These are phyloP conservation scores for Cryptococcus sp. DNA, from an alignment of 1,284 basidiomycete genomes.

Conservation along the genomic window DNA sequence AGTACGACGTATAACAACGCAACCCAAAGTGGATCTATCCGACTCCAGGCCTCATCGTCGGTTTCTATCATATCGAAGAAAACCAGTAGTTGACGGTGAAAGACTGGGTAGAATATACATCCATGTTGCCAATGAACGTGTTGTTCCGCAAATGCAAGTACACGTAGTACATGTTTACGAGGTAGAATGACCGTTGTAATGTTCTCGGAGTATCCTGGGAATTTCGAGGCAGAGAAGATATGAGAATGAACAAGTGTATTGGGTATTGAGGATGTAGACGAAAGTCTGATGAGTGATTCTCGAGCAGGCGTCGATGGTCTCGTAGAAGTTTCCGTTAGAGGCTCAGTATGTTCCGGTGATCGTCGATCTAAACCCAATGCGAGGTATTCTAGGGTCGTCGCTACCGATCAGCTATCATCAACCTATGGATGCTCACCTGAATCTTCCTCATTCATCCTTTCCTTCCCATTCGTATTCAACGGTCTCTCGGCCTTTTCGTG, in stretches of 20 bases:
- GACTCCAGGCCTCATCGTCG: slow-evolving; percentile 2
- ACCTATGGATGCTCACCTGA: slow-evolving; percentile 4
- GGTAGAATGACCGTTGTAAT: slow-evolving; percentile 16
- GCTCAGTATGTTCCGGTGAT: slow-evolving; percentile 1
- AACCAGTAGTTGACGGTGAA: slow-evolving; percentile 10
- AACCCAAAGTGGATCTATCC: slow-evolving; percentile 16
- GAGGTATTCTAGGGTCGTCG: slow-evolving; percentile 23
- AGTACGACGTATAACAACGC: slow-evolving; percentile 15
- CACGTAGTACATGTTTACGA: slow-evolving; percentile 5
- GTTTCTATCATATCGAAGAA: slow-evolving; percentile 8
- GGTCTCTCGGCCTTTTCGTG: not conserved
- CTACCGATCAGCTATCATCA: not conserved
- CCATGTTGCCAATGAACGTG: slow-evolving; percentile 21
- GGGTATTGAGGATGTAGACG: not conserved
- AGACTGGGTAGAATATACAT: slow-evolving; percentile 16
- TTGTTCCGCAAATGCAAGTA: slow-evolving; percentile 12
- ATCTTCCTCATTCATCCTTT: slow-evolving; percentile 2
- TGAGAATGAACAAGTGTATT: not conserved
- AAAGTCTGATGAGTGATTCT: not conserved
- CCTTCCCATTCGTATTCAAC: not conserved
- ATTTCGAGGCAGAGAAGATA: slow-evolving; percentile 5
- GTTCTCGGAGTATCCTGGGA: slow-evolving; percentile 4
- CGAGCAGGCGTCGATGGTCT: not conserved
- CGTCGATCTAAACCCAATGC: slow-evolving; percentile 19
- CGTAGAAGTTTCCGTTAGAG: not conserved